These are phyloP conservation scores for Cordyceps tenuipes DNA, from an alignment of 2,329 filamentous ascomycete genomes.

Conservation along the genomic window DNA sequence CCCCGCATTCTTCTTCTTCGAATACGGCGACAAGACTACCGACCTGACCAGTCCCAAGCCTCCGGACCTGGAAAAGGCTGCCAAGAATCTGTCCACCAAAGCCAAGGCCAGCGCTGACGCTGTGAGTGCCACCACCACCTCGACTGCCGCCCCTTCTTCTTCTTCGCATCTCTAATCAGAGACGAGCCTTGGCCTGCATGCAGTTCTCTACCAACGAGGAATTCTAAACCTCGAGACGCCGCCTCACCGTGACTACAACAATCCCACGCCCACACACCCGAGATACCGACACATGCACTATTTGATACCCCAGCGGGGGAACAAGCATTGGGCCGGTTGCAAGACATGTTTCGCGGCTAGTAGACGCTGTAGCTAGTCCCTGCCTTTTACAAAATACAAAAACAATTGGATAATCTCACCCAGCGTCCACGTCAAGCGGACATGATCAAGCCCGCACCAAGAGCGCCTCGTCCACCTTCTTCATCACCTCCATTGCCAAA, in stretches of 20 bases:
- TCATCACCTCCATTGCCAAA: not conserved
- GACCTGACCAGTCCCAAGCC: constrained; percentile 34
- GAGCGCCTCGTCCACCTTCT: not conserved
- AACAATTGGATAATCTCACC: not conserved
- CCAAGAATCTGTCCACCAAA: constrained; percentile 20
- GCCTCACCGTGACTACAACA: not conserved
- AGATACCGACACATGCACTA: not conserved
- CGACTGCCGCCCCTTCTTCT: not conserved
- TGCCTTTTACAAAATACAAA: not conserved
- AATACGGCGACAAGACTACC: constrained; percentile 40
- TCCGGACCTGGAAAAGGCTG: constrained; percentile 23
- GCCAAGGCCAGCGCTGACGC: constrained; percentile 16
- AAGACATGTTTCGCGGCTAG: not conserved
- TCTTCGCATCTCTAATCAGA: not conserved
- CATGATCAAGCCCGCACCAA: not conserved
- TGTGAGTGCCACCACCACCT: constrained; percentile 1
- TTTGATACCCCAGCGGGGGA: not conserved
- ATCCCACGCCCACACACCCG: not conserved
- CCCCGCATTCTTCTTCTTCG: constrained; percentile 54
- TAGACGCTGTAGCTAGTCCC: not conserved
- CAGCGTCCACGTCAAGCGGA: not conserved
- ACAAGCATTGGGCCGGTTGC: not conserved
- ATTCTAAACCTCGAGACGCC: constrained; percentile 13
- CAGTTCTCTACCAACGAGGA: constrained; percentile 19
- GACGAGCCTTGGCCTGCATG: not conserved